These are phyloP conservation scores for Martensiomyces pterosporus DNA, from an alignment of 192 early-diverging fungal species.

Conservation along the genomic window DNA sequence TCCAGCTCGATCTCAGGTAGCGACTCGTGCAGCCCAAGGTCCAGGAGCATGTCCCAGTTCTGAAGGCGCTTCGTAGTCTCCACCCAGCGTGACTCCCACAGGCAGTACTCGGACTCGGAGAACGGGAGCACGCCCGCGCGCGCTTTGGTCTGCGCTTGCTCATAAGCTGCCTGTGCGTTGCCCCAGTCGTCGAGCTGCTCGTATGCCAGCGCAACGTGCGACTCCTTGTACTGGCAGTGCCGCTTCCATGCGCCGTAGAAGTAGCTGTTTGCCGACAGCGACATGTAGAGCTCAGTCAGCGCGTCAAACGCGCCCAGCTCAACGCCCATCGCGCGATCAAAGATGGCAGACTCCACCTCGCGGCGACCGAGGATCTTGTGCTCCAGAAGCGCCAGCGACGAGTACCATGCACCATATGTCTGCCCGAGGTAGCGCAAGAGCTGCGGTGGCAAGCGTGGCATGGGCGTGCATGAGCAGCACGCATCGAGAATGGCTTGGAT, in stretches of 20 bases:
- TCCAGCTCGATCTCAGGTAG: constrained; percentile 86
- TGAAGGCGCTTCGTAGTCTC: constrained; percentile 85
- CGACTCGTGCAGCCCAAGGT: constrained; percentile 86
- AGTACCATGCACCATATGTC: constrained; percentile 90
- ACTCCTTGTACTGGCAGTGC: constrained; percentile 84
- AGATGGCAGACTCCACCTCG: constrained; percentile 37
- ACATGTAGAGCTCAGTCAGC: constrained; percentile 76
- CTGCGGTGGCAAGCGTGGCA: constrained; percentile 84
- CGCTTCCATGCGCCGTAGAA: constrained; percentile 90
- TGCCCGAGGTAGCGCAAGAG: constrained; percentile 91
- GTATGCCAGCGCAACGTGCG: constrained; percentile 92
- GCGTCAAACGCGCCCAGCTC: constrained; percentile 89
- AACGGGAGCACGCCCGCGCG: constrained; percentile 80
- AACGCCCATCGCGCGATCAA: constrained; percentile 56
- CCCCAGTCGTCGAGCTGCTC: constrained; percentile 93
- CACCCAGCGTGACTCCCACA: constrained; percentile 99
- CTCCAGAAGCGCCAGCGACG: constrained; percentile 80
- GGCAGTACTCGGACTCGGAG: constrained; percentile 88
- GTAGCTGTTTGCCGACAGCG: constrained; percentile 88
- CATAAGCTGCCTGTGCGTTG: constrained; percentile 86
- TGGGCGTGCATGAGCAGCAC: constrained; percentile 66
- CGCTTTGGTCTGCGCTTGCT: constrained; percentile 89
- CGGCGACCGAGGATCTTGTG: constrained; percentile 45
- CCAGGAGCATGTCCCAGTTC: constrained; percentile 95
- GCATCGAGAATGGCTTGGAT: constrained; percentile 89